These are phyloP conservation scores for Kodamaea anthophila DNA, from an alignment of 1,139 yeast species.

Conservation along the genomic window DNA sequence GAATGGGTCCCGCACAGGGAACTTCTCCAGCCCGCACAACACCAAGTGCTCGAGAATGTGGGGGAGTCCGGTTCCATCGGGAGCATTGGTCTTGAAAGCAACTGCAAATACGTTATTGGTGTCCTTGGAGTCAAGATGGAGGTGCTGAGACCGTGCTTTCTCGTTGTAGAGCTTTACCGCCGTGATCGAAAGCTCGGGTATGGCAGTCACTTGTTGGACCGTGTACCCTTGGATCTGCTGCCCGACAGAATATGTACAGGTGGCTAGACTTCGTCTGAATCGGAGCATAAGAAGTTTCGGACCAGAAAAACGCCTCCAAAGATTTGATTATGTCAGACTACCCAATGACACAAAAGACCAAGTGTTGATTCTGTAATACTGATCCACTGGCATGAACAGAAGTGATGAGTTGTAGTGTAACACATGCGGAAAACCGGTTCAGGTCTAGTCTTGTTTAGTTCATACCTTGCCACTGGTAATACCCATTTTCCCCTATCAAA, in stretches of 20 bases:
- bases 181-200: constrained; percentile 77
- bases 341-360: no score
- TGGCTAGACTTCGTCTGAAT: no score
- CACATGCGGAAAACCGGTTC: no score
- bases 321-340: no score
- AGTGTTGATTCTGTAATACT: no score
- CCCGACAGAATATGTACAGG: constrained; percentile 58
- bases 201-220: constrained; percentile 54
- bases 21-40: constrained; percentile 83
- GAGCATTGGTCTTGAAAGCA: constrained; percentile 91
- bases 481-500: no score
- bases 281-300: no score
- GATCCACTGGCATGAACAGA: no score
- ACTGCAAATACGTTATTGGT: constrained; percentile 82
- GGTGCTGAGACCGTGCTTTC: constrained; percentile 69
- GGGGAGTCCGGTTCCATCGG: constrained; percentile 90
- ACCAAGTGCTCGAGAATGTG: constrained; percentile 95
- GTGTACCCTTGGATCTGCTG: constrained; percentile 56
- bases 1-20: constrained; percentile 94
- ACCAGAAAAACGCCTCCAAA: no score
- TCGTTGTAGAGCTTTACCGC: constrained; percentile 70
- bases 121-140: constrained; percentile 81
- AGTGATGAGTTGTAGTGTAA: no score
- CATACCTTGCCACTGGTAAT: no score
- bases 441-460: no score